phyloP scores from a whole-genome alignment of 1,284 basidiomycete genomes.

The Caloboletus firmus region DNA sequence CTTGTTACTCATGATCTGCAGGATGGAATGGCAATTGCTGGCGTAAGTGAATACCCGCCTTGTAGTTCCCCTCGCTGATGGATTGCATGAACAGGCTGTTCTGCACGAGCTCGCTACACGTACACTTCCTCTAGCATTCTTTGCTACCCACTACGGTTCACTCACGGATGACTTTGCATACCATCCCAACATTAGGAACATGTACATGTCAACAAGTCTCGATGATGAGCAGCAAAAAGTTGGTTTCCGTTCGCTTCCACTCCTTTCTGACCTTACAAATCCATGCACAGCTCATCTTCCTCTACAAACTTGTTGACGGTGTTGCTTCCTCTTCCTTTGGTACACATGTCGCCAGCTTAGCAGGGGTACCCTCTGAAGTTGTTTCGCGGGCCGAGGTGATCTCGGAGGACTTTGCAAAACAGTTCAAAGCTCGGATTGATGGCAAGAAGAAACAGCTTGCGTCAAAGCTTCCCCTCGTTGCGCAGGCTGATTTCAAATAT shows the following conservation, averaged over 20 bases:
- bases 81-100: constrained; percentile 60
- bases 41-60: constrained; percentile 45
- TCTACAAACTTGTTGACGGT: constrained; percentile 90
- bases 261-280: neutral
- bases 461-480: constrained; percentile 67
- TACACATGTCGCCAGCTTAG: constrained; percentile 87
- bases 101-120: constrained; percentile 90
- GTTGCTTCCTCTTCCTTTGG: constrained; percentile 92
- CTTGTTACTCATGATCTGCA: constrained; percentile 34
- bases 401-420: constrained; percentile 83
- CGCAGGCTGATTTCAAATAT: constrained; percentile 87
- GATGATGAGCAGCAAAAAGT: constrained; percentile 88
- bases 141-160: constrained; percentile 86
- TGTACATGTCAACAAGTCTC: constrained; percentile 93
- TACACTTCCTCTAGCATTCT: constrained; percentile 82
- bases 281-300: constrained; percentile 70
- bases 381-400: constrained; percentile 86
- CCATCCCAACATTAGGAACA: constrained; percentile 89
- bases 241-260: constrained; percentile 13
- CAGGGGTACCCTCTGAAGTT: constrained; percentile 77
- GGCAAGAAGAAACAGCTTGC: constrained; percentile 56
- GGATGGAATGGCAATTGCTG: constrained; percentile 96
- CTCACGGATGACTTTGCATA: constrained; percentile 86
- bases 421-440: constrained; percentile 78
- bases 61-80: constrained; percentile 6